These are phyloP conservation scores for Silene latifolia DNA, from an alignment of 148 eudicot genomes.

Conservation along the genomic window DNA sequence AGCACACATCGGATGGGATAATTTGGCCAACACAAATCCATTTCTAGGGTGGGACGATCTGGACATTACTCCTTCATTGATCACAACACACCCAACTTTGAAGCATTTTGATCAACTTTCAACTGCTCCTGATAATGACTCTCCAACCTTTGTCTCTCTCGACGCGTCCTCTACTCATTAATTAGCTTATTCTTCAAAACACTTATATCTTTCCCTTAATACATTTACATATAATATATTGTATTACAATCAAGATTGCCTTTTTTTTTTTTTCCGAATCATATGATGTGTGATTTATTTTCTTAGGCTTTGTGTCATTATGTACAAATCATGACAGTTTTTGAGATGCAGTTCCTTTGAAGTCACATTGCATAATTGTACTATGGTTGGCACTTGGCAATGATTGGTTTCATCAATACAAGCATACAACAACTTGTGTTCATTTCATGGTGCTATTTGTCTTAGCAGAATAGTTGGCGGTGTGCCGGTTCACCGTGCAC, in stretches of 20 bases:
- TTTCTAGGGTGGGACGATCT: slow-evolving; percentile 37
- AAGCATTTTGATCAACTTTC: slow-evolving; percentile 21
- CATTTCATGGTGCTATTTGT: too few relatives aligned
- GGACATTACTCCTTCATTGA: slow-evolving; percentile 20
- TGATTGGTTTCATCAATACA: slow-evolving; percentile 20
- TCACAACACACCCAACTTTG: slow-evolving; percentile 22
- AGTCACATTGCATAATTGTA: slow-evolving; percentile 20
- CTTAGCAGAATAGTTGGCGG: too few relatives aligned
- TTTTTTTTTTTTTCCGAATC: neutral
- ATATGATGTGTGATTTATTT: slow-evolving; percentile 4
- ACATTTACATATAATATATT: neutral
- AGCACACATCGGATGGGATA: slow-evolving; percentile 75
- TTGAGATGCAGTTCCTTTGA: slow-evolving; percentile 16
- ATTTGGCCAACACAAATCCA: slow-evolving; percentile 44
- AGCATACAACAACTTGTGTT: too few relatives aligned
- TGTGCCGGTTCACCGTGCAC: too few relatives aligned
- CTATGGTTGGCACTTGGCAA: slow-evolving; percentile 13
- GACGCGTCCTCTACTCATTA: slow-evolving; percentile 18
- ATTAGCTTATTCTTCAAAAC: slow-evolving; percentile 20
- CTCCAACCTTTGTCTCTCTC: slow-evolving; percentile 24
- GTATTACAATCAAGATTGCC: too few relatives aligned
- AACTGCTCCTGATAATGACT: slow-evolving; percentile 22
- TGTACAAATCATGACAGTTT: slow-evolving; percentile 26
- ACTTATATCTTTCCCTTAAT: slow-evolving; percentile 1
- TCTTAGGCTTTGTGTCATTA: slow-evolving; percentile 18